phyloP scores from a whole-genome alignment of 108 stramenopile genomes.

The Bacterosira constricta region DNA sequence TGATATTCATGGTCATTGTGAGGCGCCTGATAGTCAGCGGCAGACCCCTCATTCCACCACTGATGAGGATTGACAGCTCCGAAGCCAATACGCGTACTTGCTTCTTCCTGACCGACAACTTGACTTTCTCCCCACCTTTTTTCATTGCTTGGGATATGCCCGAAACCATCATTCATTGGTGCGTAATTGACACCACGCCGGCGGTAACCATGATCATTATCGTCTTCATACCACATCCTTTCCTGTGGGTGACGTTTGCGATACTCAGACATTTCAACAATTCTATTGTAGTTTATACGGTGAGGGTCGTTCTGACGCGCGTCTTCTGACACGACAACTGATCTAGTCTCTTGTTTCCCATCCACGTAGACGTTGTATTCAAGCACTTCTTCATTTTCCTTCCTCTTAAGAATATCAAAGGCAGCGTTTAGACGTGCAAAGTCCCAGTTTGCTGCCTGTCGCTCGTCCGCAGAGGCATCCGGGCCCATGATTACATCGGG shows the following conservation, averaged over 20 bases:
- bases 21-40: background rate
- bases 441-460: constrained; percentile 25
- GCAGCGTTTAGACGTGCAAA: constrained; percentile 39
- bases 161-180: background rate
- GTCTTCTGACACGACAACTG: constrained; percentile 1
- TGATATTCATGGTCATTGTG: background rate
- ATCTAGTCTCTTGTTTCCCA: constrained; percentile 4
- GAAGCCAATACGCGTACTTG: background rate
- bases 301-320: constrained; percentile 6
- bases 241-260: constrained; percentile 14
- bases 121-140: background rate
- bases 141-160: constrained; percentile 2
- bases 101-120: background rate
- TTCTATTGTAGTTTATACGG: constrained; percentile 19
- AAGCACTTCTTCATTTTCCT: constrained; percentile 11
- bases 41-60: constrained; percentile 5
- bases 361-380: constrained; percentile 21
- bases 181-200: constrained; percentile 10
- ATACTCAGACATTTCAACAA: constrained; percentile 17
- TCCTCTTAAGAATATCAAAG: constrained; percentile 28
- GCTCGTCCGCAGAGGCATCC: constrained; percentile 23
- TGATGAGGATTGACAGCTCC: background rate
- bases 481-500: constrained; percentile 24
- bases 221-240: constrained; percentile 30
- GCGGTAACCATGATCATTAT: constrained; percentile 13